phyloP scores from a whole-genome alignment of 2,329 filamentous ascomycete genomes.

The Penicillium sp. region DNA sequence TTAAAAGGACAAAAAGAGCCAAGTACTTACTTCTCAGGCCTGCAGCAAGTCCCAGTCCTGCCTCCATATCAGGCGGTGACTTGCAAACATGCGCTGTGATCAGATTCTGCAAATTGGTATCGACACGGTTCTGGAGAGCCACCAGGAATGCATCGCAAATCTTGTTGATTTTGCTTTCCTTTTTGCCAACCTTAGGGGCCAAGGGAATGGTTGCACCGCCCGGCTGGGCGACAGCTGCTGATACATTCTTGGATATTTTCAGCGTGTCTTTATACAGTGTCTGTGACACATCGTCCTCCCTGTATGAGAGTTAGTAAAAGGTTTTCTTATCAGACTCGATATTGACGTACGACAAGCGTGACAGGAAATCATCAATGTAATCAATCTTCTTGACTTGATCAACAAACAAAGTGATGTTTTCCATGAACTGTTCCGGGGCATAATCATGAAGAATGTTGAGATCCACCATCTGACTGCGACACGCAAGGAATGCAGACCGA shows the following conservation, averaged over 20 bases:
- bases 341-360: slow-evolving; percentile 61
- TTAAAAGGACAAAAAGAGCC: not conserved
- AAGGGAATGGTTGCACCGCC: slow-evolving; percentile 14
- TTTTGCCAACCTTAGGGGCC: slow-evolving; percentile 14
- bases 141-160: slow-evolving; percentile 79
- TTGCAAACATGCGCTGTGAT: slow-evolving; percentile 95
- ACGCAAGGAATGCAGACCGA: slow-evolving; percentile 71
- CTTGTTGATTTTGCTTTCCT: slow-evolving; percentile 63
- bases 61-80: slow-evolving; percentile 75
- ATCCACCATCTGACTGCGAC: slow-evolving; percentile 86
- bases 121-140: slow-evolving; percentile 54
- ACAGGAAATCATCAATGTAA: slow-evolving; percentile 83
- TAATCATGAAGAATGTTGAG: slow-evolving; percentile 97
- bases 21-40: slow-evolving; percentile 48
- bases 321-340: not conserved
- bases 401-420: slow-evolving; percentile 65
- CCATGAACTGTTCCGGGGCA: slow-evolving; percentile 74
- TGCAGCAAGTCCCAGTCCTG: slow-evolving; percentile 71
- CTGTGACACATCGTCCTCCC: slow-evolving; percentile 83
- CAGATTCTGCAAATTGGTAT: slow-evolving; percentile 71
- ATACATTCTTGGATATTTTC: slow-evolving; percentile 34
- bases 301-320: slow-evolving; percentile 24
- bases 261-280: slow-evolving; percentile 89
- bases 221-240: slow-evolving; percentile 19
- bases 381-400: slow-evolving; percentile 73